Evolutionary conservation across 2,329 filamentous ascomycete genomes (phyloP).

Genomic region (Exophiala mesophila): DNA sequence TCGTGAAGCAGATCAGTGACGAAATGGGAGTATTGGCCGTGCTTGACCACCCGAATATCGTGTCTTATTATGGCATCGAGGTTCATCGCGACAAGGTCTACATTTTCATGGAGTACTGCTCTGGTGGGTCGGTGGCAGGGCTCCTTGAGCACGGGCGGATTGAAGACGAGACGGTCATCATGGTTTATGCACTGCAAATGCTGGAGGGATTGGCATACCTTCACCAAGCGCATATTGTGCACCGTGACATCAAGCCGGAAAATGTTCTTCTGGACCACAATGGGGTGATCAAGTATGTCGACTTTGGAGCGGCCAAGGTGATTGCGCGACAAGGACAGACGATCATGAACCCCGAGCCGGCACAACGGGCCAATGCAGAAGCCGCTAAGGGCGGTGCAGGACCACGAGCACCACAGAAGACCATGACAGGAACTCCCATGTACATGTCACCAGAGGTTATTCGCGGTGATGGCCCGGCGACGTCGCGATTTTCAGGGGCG

Average conservation of each 20-base stretch:
- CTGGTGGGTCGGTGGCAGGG: constrained; percentile 83
- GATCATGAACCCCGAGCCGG: constrained; percentile 60
- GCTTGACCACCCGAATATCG: constrained; percentile 93
- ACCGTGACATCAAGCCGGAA: constrained; percentile 97
- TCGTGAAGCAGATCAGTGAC: constrained; percentile 88
- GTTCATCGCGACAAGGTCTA: constrained; percentile 99
- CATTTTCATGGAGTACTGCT: constrained; percentile 99
- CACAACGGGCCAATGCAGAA: constrained; percentile 28
- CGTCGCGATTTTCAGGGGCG: constrained; percentile 52
- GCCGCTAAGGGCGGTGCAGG: constrained; percentile 18
- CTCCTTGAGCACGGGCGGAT: constrained; percentile 93
- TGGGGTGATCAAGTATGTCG: constrained; percentile 97
- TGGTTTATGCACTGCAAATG: constrained; percentile 92
- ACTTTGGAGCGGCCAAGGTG: constrained; percentile 95
- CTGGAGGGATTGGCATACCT: constrained; percentile 91
- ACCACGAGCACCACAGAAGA: constrained; percentile 60
- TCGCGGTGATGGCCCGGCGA: constrained; percentile 65
- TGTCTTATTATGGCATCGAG: constrained; percentile 96
- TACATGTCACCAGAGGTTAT: constrained; percentile 99
- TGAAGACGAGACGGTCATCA: constrained; percentile 94
- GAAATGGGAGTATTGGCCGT: constrained; percentile 97
- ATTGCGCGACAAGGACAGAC: constrained; percentile 93
- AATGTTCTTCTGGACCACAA: constrained; percentile 97
- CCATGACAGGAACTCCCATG: constrained; percentile 98
- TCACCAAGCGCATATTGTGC: constrained; percentile 84